Evolutionary conservation across 257 asterid species (phyloP).

Genomic region (Nicotiana attenuata): DNA sequence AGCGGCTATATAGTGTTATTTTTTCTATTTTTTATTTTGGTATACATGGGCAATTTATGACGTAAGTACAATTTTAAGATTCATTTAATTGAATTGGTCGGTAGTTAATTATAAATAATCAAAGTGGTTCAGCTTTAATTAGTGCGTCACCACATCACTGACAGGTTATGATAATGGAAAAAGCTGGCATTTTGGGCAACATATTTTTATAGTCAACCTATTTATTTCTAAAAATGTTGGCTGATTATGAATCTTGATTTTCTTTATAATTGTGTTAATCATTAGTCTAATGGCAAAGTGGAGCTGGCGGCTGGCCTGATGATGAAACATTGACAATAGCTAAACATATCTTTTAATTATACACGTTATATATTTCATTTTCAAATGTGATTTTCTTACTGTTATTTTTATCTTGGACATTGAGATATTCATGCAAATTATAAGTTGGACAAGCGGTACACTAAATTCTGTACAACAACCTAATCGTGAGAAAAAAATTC

Average conservation of each 20-base stretch:
- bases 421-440: too few species aligned
- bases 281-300: background rate
- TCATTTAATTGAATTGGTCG: background rate
- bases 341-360: too few species aligned
- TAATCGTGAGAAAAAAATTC: too few species aligned
- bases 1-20: too few species aligned
- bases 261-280: background rate
- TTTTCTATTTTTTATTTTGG: too few species aligned
- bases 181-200: background rate
- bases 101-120: slow-evolving; percentile 5
- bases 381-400: too few species aligned
- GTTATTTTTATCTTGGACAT: too few species aligned
- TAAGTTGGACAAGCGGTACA: too few species aligned
- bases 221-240: background rate
- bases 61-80: background rate
- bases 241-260: background rate
- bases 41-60: background rate
- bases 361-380: too few species aligned
- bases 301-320: slow-evolving; percentile 4
- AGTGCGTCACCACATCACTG: slow-evolving; percentile 13
- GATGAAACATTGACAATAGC: background rate
- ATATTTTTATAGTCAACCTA: slow-evolving; percentile 7
- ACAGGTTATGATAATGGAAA: background rate
- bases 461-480: too few species aligned
- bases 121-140: background rate